Evolutionary conservation across 345 rosid species (phyloP).

Genomic region (Limnanthes douglasii): DNA sequence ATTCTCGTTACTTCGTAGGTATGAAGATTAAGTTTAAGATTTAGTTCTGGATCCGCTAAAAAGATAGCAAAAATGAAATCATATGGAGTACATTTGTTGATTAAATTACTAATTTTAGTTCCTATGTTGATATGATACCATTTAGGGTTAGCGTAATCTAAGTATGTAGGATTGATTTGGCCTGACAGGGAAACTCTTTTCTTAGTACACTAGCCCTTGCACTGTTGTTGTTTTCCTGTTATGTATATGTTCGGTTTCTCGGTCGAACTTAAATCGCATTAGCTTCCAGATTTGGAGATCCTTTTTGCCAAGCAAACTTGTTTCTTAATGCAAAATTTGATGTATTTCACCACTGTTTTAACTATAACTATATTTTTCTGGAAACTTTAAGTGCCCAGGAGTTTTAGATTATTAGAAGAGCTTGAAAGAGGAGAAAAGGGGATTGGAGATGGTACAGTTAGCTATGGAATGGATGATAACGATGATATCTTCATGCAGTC

Average conservation of each 20-base stretch:
- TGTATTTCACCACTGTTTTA: conserved; percentile 1
- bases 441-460: conserved; percentile 79
- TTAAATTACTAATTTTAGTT: no score
- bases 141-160: no score
- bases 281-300: not conserved
- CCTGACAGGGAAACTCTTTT: no score
- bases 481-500: conserved; percentile 89
- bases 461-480: conserved; percentile 92
- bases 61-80: no score
- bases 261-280: not conserved
- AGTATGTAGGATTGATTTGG: no score
- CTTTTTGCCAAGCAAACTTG: no score
- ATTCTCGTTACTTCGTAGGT: no score
- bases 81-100: no score
- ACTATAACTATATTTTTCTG: not conserved
- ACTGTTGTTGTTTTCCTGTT: not conserved
- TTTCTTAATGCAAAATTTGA: not conserved
- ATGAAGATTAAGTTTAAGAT: no score
- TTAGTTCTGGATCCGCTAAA: no score
- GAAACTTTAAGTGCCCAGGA: conserved; percentile 40
- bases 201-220: no score
- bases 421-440: conserved; percentile 95
- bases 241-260: not conserved
- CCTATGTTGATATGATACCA: no score
- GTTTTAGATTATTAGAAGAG: conserved; percentile 73